phyloP scores from a whole-genome alignment of 2,329 filamentous ascomycete genomes.

The Rhynchosporium agropyri region DNA sequence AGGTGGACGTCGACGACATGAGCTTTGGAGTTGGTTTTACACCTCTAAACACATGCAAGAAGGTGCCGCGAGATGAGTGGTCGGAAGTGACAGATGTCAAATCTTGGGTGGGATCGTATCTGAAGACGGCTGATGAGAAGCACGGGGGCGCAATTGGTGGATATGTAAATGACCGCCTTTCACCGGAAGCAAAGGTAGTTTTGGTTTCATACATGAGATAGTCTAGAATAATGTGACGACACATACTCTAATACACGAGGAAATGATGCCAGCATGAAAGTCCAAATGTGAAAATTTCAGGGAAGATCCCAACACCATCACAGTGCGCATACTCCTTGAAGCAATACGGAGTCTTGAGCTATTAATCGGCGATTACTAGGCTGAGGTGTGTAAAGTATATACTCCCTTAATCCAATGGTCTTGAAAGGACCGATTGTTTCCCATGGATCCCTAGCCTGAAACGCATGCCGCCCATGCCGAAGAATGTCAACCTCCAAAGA shows the following conservation, averaged over 20 bases:
- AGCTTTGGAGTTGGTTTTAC: conserved; percentile 96
- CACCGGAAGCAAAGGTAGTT: conserved; percentile 56
- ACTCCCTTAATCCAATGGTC: too few relatives aligned
- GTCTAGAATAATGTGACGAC: conserved; percentile 22
- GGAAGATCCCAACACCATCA: not conserved
- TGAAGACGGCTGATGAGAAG: conserved; percentile 76
- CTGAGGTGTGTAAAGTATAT: too few relatives aligned
- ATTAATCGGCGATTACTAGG: too few relatives aligned
- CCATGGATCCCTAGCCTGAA: not conserved
- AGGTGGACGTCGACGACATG: conserved; percentile 92
- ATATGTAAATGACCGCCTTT: conserved; percentile 73
- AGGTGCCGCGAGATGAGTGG: conserved; percentile 75
- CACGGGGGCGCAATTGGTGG: conserved; percentile 70
- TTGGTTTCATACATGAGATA: conserved; percentile 51
- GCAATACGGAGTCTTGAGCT: too few relatives aligned
- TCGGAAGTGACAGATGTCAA: conserved; percentile 81
- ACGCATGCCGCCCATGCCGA: too few relatives aligned
- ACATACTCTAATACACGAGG: conserved; percentile 13
- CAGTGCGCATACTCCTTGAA: not conserved
- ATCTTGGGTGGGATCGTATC: conserved; percentile 66
- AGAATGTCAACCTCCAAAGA: too few relatives aligned
- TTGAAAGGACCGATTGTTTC: not conserved
- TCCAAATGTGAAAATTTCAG: conserved; percentile 15
- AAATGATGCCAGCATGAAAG: conserved; percentile 4
- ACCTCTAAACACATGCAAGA: conserved; percentile 86